phyloP scores from a whole-genome alignment of 345 rosid species.

The Abelmoschus esculentus region DNA sequence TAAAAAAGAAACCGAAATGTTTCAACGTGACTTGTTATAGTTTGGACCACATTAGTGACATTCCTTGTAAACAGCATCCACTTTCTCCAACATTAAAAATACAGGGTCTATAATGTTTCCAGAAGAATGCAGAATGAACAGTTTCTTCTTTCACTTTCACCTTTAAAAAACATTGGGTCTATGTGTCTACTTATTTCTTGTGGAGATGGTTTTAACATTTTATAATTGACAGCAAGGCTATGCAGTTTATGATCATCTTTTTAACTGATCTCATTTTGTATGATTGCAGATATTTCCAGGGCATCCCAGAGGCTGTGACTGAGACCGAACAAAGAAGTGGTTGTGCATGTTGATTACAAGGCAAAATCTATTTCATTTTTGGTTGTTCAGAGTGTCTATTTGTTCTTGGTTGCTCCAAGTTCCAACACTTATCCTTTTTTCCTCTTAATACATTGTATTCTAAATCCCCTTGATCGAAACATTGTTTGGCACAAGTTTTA shows the following conservation, averaged over 20 bases:
- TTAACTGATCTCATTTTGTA: background rate
- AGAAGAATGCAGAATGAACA: background rate
- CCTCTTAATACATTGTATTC: conserved; percentile 15
- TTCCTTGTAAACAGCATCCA: too few species aligned
- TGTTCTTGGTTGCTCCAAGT: background rate
- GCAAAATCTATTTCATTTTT: background rate
- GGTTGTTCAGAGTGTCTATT: background rate
- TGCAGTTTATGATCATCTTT: background rate
- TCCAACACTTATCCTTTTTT: background rate
- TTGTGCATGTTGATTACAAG: conserved; percentile 64
- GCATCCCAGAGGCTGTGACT: conserved; percentile 59
- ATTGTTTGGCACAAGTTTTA: background rate
- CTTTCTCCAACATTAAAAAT: too few species aligned
- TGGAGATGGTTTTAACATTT: background rate
- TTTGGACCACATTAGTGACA: background rate
- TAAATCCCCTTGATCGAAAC: conserved; percentile 2
- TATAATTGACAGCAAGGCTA: background rate
- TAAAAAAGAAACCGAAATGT: background rate
- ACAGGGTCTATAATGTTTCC: too few species aligned
- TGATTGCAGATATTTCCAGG: conserved; percentile 80
- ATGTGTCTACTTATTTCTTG: background rate
- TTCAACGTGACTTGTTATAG: background rate
- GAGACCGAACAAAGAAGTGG: conserved; percentile 85
- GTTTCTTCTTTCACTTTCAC: background rate
- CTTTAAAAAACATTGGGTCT: background rate